A percentile compares a stretch with the other conserved stretches of the same genome.
Conservation (phyloP, 2,329 filamentous ascomycete species). For the Verticillium longisporum region DNA sequence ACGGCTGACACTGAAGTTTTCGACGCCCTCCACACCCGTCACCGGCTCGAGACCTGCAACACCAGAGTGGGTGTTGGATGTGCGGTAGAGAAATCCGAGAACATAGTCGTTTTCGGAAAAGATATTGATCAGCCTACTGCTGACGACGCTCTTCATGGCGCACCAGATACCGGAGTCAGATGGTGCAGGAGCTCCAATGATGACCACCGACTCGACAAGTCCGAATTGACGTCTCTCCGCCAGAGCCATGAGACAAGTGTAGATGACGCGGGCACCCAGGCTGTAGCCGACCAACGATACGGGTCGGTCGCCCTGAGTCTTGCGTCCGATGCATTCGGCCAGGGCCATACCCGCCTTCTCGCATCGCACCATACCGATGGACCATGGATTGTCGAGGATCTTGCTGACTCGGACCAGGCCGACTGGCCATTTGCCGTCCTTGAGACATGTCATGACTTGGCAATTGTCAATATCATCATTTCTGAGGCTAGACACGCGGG, state of each 20-base stretch:
- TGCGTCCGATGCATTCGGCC: constrained; percentile 75
- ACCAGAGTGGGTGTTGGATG: constrained; percentile 73
- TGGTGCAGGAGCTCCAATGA: constrained; percentile 79
- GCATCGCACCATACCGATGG: constrained; percentile 65
- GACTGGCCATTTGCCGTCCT: constrained; percentile 54
- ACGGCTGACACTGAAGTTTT: constrained; percentile 62
- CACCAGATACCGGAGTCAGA: constrained; percentile 68
- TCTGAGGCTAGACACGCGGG: background rate
- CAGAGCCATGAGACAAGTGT: constrained; percentile 71
- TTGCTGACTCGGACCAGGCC: constrained; percentile 61
- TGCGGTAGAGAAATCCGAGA: constrained; percentile 81
- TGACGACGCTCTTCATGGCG: constrained; percentile 68
- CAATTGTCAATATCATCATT: background rate
- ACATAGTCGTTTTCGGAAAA: constrained; percentile 84
- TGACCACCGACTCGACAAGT: constrained; percentile 73
- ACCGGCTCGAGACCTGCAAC: constrained; percentile 78
- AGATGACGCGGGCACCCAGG: constrained; percentile 76
- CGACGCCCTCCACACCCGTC: constrained; percentile 55
- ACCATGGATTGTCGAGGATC: constrained; percentile 78
- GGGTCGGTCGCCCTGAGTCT: constrained; percentile 73
- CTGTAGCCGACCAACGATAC: constrained; percentile 79
- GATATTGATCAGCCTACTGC: constrained; percentile 82
- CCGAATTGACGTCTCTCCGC: constrained; percentile 80
- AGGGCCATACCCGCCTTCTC: constrained; percentile 68
- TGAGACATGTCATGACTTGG: constrained; percentile 40